phyloP scores from a whole-genome alignment of 345 rosid species.

The Eucalyptus guilfoylei region DNA sequence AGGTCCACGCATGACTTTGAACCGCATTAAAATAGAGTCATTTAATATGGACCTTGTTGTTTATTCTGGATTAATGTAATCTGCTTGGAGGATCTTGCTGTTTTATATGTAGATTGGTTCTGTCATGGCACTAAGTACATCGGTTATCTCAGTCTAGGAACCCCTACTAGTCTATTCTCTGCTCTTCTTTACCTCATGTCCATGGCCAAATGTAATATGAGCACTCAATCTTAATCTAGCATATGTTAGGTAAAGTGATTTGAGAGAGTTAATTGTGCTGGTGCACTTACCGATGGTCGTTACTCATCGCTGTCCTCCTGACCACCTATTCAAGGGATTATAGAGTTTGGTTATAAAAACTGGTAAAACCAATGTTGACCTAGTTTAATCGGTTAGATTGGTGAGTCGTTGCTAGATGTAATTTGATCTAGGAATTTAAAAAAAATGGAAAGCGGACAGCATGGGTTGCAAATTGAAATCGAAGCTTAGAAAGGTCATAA shows the following conservation, averaged over 20 bases:
- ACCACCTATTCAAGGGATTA: background rate
- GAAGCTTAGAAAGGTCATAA: accelerated
- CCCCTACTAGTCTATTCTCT: background rate
- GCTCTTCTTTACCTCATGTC: background rate
- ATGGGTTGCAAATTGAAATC: background rate
- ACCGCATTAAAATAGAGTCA: background rate
- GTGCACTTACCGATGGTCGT: background rate
- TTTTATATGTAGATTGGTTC: background rate
- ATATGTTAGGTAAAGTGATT: background rate
- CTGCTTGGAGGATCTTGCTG: background rate
- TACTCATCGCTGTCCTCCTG: background rate
- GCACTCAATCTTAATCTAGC: background rate
- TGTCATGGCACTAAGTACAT: background rate
- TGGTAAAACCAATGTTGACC: background rate
- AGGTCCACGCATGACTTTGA: background rate
- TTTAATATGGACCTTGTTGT: background rate
- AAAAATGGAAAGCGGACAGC: accelerated
- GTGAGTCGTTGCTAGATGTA: accelerated
- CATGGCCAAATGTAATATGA: background rate
- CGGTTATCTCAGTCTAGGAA: background rate
- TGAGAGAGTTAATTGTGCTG: background rate
- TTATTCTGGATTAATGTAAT: background rate
- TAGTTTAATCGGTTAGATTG: accelerated
- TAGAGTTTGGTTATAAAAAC: background rate
- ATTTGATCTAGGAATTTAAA: background rate